A percentile compares a stretch with the other conserved stretches of the same genome.
These are phyloP conservation scores for Rhamnella rubrinervis DNA, from an alignment of 331 rosid species.

Conservation along the genomic window DNA sequence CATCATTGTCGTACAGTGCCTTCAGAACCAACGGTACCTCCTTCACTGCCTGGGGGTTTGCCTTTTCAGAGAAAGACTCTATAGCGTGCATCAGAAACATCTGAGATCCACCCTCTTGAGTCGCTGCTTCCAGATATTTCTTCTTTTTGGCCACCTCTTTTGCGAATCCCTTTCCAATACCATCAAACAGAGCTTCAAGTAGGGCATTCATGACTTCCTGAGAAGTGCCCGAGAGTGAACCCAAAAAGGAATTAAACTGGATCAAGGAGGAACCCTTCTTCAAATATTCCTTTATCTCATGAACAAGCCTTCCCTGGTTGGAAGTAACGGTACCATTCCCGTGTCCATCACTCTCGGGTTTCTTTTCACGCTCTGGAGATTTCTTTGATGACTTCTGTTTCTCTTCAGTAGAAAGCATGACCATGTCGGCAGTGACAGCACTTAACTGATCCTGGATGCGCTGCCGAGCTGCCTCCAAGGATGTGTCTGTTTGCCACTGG, in stretches of 20 bases:
- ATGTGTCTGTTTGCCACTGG: conserved; percentile 63
- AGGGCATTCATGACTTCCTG: conserved; percentile 51
- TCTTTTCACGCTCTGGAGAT: conserved; percentile 34
- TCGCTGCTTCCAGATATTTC: conserved; percentile 37
- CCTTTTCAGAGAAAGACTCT: conserved; percentile 37
- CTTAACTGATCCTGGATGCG: conserved; percentile 65
- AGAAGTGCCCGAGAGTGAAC: conserved; percentile 35
- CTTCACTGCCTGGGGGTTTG: conserved; percentile 39
- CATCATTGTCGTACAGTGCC: conserved; percentile 44
- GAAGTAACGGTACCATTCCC: conserved; percentile 26
- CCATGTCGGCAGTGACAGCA: conserved; percentile 62
- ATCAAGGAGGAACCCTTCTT: conserved; percentile 29
- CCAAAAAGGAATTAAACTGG: conserved; percentile 43
- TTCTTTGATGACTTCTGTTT: conserved; percentile 34
- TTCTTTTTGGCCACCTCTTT: conserved; percentile 46
- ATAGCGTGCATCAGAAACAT: conserved; percentile 38
- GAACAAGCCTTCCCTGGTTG: conserved; percentile 27
- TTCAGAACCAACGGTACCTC: conserved; percentile 58
- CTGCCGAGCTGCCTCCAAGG: conserved; percentile 51
- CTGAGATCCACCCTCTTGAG: conserved; percentile 46
- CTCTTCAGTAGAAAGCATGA: conserved; percentile 54
- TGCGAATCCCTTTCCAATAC: conserved; percentile 46
- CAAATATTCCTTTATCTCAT: conserved; percentile 34
- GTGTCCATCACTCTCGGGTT: conserved; percentile 19
- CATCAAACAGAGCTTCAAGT: conserved; percentile 44